Conservation (phyloP, 345 rosid species). For the Arabis alpina region DNA sequence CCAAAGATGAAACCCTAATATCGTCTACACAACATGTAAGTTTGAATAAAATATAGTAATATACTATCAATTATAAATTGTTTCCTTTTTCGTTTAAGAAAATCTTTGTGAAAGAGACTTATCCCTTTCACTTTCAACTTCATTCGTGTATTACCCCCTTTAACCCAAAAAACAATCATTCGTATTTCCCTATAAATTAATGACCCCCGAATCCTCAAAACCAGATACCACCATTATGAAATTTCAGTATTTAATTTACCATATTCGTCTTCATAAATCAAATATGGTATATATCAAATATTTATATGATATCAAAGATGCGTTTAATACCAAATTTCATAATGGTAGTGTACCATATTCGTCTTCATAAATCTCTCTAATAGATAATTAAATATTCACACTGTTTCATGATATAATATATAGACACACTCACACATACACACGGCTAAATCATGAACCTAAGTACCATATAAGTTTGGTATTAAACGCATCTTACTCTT, state of each 20-base stretch:
- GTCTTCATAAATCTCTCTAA: constrained; percentile 5
- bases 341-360: constrained; percentile 1
- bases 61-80: constrained; percentile 1
- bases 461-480: constrained; percentile 7
- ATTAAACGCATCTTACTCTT: constrained; percentile 6
- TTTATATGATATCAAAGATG: too few species aligned
- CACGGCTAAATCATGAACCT: constrained; percentile 19
- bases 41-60: constrained; percentile 22
- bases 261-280: constrained; percentile 12
- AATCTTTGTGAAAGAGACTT: constrained; percentile 39
- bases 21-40: constrained; percentile 13
- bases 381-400: constrained; percentile 16
- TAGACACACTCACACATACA: constrained; percentile 4
- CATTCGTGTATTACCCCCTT: not conserved
- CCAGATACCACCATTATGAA: constrained; percentile 11
- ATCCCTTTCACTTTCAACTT: constrained; percentile 34
- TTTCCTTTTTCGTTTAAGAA: constrained; percentile 23
- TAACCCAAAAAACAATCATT: not conserved
- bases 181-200: constrained; percentile 23
- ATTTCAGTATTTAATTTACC: constrained; percentile 1
- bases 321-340: too few species aligned
- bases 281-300: too few species aligned
- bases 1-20: constrained; percentile 15
- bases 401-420: not conserved
- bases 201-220: constrained; percentile 33